Conservation (phyloP, 1,284 basidiomycete genomes). For the Naganishia sp. region DNA sequence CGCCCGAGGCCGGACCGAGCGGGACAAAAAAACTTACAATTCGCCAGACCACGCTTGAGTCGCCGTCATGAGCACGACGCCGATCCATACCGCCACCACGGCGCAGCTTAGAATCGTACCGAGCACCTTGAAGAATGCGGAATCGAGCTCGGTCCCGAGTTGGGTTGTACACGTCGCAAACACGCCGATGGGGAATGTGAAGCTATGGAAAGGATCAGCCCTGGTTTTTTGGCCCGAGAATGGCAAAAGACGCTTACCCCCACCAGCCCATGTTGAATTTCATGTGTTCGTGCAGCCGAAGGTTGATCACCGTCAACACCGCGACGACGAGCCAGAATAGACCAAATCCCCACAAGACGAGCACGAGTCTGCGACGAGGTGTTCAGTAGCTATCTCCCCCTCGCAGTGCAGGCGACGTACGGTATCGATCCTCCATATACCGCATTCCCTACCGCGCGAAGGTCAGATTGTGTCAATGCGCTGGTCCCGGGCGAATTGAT, state of each 20-base stretch:
- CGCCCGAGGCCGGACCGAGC: neutral
- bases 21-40: conserved; percentile 10
- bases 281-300: conserved; percentile 30
- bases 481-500: conserved; percentile 3
- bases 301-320: conserved; percentile 37
- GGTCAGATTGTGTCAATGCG: conserved; percentile 39
- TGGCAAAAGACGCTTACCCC: conserved; percentile 27
- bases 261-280: conserved; percentile 48
- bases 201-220: conserved; percentile 8
- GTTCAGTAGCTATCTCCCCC: conserved; percentile 3
- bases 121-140: conserved; percentile 59
- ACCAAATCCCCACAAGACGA: conserved; percentile 56
- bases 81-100: conserved; percentile 57
- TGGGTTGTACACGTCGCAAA: conserved; percentile 67
- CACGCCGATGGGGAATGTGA: conserved; percentile 58
- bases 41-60: conserved; percentile 22
- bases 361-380: conserved; percentile 37
- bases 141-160: conserved; percentile 60
- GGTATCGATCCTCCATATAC: conserved; percentile 34
- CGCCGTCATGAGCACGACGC: conserved; percentile 18
- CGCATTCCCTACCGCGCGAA: conserved; percentile 31
- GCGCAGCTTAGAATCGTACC: conserved; percentile 60
- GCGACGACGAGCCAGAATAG: conserved; percentile 55
- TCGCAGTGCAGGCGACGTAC: conserved; percentile 17
- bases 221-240: neutral